These are phyloP conservation scores for Pichia sp. DNA, from an alignment of 1,139 yeast species.

Conservation along the genomic window DNA sequence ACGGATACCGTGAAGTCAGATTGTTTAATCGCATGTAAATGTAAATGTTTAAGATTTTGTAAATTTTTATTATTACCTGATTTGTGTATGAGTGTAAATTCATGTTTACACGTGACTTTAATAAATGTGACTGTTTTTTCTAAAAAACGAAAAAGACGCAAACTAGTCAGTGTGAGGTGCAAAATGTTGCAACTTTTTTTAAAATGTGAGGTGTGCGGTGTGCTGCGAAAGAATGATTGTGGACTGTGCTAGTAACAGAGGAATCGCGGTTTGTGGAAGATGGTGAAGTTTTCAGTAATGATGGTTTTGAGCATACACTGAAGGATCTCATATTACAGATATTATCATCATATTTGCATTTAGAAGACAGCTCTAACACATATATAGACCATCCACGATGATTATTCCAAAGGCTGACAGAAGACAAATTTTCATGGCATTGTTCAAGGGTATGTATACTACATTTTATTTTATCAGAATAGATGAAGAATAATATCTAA, in stretches of 20 bases:
- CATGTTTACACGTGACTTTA: not conserved
- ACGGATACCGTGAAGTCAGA: too few species aligned
- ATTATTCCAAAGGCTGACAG: conserved; percentile 99
- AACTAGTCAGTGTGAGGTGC: too few species aligned
- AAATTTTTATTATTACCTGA: too few species aligned
- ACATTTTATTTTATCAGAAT: not conserved
- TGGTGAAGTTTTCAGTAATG: not conserved
- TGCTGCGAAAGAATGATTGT: not conserved
- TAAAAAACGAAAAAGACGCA: too few species aligned
- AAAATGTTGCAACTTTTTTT: not conserved
- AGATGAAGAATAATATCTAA: not conserved
- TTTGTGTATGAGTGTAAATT: not conserved
- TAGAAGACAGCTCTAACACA: not conserved
- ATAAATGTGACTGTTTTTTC: not conserved
- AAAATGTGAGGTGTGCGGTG: not conserved
- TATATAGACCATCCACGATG: conserved; percentile 47
- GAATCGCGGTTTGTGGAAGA: not conserved
- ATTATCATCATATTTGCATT: not conserved
- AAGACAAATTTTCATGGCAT: conserved; percentile 98
- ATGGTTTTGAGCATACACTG: not conserved
- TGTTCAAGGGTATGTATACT: conserved; percentile 84
- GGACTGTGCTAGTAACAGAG: not conserved
- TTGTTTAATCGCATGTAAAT: too few species aligned
- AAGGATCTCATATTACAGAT: too few species aligned
- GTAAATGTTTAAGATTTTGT: too few species aligned